A percentile compares a stretch with the other conserved stretches of the same genome.
phyloP scores from a whole-genome alignment of 176 grass and related monocot species.

The Bromus sterilis region DNA sequence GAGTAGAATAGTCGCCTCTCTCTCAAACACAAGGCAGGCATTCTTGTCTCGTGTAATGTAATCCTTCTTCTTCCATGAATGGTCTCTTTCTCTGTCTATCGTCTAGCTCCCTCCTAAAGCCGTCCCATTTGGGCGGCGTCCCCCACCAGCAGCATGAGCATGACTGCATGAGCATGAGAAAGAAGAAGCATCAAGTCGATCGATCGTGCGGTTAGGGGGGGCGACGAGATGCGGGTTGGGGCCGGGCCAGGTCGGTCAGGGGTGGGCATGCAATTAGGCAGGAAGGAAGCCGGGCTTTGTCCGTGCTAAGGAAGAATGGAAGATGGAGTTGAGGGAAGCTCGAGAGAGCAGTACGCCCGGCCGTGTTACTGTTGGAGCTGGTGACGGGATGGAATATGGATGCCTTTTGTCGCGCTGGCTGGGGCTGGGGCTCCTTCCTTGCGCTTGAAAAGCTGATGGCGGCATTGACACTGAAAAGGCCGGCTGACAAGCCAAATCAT shows the following conservation, averaged over 20 bases:
- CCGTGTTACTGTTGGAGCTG: background rate
- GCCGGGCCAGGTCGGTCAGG: background rate
- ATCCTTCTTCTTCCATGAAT: background rate
- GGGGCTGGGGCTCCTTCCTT: background rate
- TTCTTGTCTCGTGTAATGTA: background rate
- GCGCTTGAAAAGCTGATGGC: constrained; percentile 26
- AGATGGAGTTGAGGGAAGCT: no score
- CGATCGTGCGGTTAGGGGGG: background rate
- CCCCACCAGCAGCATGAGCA: no score
- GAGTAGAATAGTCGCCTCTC: background rate
- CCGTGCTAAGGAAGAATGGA: no score
- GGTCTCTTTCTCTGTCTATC: background rate
- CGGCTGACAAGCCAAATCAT: constrained; percentile 60
- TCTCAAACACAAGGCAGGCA: background rate
- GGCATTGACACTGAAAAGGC: constrained; percentile 48
- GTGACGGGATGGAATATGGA: constrained; percentile 38
- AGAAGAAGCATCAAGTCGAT: background rate
- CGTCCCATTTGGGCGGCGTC: background rate
- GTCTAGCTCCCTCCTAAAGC: background rate
- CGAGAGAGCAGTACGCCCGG: no score
- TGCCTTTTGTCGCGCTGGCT: constrained; percentile 51
- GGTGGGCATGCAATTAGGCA: constrained; percentile 26
- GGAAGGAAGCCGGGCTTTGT: background rate
- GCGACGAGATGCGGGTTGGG: background rate
- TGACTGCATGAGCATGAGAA: no score